Evolutionary conservation across 768 basidiomycete species (phyloP), one percentile per base, ranked within the genome.

Genomic region (Nidularia pulvinata): DNA sequence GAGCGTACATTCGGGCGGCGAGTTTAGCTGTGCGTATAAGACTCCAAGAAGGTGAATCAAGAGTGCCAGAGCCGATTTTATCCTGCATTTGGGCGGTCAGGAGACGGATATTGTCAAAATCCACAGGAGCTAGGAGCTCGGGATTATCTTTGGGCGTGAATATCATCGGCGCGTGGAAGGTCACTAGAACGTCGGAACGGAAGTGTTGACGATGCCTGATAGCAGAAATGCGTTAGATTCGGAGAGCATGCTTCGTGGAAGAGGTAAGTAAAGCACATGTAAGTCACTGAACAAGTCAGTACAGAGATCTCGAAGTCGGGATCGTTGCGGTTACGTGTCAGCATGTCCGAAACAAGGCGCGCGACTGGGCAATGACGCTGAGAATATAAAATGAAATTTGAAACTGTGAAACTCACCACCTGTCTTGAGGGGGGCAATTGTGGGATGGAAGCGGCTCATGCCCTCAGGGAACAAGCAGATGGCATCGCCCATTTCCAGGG

Each of bases 391-490:
- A 54, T 13, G 37, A 25, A n/a, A 47, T 33, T 49, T 49, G 14
- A 55, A 43, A 48, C 36, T n/a, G 10, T 5, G 30, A 13, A 2
- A 65, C 75, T 45, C 51, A 89, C 90, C 89, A 67, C 93, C 93
- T 7, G 93, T 93, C 67, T 92, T 93, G 49, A 95, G 67, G 3
- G 93, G 91, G 3, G 92, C 89, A 50, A 95, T 89, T n/a, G 82
- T 85, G 0, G 93, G 91, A 59, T 91, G 89, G 66, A 88, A 95
- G 44, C 91, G 77, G 61, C 90, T 92, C 72, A 86, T 80, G 1
- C 93, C 94, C 70, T 95, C 93, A 2, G 93, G 92, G 60, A 94
- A 94, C 51, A 94, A 60, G 62, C 89, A 93, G 2, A 92, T 79
- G 13, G 89, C 88, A 62, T 92, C 89, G 7, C 91, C 91, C 7